Base-by-base conservation (phyloP, 306 rosid species). In the Ammopiptanthus mongolicus region DNA sequence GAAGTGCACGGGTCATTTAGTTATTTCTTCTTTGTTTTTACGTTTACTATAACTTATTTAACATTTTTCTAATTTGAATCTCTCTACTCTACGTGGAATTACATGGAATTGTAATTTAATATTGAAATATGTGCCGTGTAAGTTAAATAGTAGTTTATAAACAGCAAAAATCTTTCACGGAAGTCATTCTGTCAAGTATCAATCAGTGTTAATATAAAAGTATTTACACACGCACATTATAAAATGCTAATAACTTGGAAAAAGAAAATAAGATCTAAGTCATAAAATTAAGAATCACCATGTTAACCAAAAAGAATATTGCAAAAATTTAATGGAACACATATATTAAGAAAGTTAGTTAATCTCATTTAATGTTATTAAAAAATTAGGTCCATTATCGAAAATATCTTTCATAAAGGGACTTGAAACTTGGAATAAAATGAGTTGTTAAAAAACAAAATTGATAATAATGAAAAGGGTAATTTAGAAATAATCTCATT, bases 91-190 rank as follows among this genome's bases (percentile, higher is more conserved):
- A 25, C 28, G 13, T 39, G 48, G 69, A 41, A 13, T 65, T 25
- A 25, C 28, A 18, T 39, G 48, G 69, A 41, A 13, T 65, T 61
- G 42, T 12, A 34, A 34, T 21, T 41, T 11, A 9, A 3, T 53
- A 18, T 34, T 70, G 23, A 62, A 78, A 59, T 50, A 37, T 72
- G 73, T 78, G 46, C 33, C 78, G 78, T 78, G 82, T 53, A 71
- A 78, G 82, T 22, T 44, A 48, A 18, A 60, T 29, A 31, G 5
- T 29, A 31, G 5, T 65, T 21, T 47, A 62, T 13, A 25, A 50
- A 56, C 69, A 47, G 36, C 46, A 59, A 70, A 53, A 60, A 48
- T 25, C 18, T 69, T 78, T 14, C 53, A 71, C 66, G 82, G 33
- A 78, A 78, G 37, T 39, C 52, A 23, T 3, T 17, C 25, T 34